Base-by-base conservation (phyloP, 164 flowering plant species). In the Magnolia sinica region DNA sequence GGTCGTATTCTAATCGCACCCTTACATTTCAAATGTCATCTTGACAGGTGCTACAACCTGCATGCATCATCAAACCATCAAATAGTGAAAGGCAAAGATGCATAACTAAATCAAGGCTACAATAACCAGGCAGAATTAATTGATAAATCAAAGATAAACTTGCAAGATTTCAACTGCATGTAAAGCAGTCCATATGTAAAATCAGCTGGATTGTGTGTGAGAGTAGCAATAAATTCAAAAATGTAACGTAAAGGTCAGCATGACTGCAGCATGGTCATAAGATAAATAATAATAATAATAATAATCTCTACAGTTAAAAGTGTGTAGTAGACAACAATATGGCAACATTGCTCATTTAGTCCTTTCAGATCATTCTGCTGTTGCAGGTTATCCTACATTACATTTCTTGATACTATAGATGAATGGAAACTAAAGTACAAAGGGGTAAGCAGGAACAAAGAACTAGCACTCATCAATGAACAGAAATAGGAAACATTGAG, bases 11-110 rank as follows among this genome's bases (percentile, higher is more conserved):
- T 16, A 74, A 49, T 37, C 4, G 7, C 45, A 55, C 3, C 70
- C 97, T 88, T 85, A 95, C 98, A 95, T 92, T 86, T 92, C 90
- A 87, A 93, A 88, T 73, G 98, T 93, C 98, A 95, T 93, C 83
- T 95, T 95, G 79, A 93, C 97, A 61, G 98, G 98, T 74, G 98
- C 22, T 67, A 91, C 96, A 86, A 95, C 92, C 98, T 95, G 91
- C 85, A 84, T 52, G 69, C 37, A 55, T 59, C 9, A 11, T 22
- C 16, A 68, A 71, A 76, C 70, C 45, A 75, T 14, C 27, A 76
- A 74, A 67, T 18, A 10, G 66, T 23, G 8, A 37, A 24, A 70
- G 55, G 37, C 52, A 64, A 64, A 58, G 22, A 22, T 20, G 20
- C 45, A 73, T 59, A 2, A 67, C 14, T 61, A 52, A 59, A 37